A percentile compares a stretch with the other conserved stretches of the same genome.
Evolutionary conservation across 495 filamentous ascomycete species (phyloP).

Genomic region (Neurospora tetrasperma): DNA sequence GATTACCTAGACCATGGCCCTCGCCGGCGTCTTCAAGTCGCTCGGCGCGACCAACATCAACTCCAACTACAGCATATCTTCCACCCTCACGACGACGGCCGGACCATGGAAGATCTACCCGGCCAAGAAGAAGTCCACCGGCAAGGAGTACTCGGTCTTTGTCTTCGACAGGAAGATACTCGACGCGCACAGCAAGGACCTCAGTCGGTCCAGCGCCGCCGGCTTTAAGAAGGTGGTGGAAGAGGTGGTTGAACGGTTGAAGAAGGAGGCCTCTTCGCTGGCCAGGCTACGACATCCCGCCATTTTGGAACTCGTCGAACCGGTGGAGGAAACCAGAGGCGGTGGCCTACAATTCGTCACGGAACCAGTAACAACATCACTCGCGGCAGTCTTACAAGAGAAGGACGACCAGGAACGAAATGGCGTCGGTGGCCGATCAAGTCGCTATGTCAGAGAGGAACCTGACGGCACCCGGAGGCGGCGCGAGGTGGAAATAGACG

Average conservation of each 20-base stretch:
- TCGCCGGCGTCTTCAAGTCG: conserved; percentile 82
- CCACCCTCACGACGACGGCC: conserved; percentile 56
- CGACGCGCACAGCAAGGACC: conserved; percentile 55
- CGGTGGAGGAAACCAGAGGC: conserved; percentile 83
- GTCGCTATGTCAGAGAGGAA: conserved; percentile 76
- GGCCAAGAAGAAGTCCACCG: conserved; percentile 89
- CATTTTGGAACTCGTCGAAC: conserved; percentile 85
- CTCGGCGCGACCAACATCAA: conserved; percentile 80
- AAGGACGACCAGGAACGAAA: conserved; percentile 81
- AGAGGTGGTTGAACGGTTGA: conserved; percentile 80
- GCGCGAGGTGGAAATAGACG: conserved; percentile 88
- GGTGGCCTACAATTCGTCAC: conserved; percentile 95
- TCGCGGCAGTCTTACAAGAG: conserved; percentile 72
- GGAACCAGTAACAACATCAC: conserved; percentile 75
- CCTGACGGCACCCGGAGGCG: conserved; percentile 60
- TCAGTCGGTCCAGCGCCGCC: conserved; percentile 41
- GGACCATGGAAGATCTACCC: conserved; percentile 97
- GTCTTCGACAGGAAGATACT: conserved; percentile 85
- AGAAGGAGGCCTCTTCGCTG: conserved; percentile 80
- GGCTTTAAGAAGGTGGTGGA: conserved; percentile 70
- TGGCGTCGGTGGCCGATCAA: conserved; percentile 54
- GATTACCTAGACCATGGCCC: conserved; percentile 48
- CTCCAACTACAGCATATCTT: conserved; percentile 73
- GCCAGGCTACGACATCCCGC: conserved; percentile 82
- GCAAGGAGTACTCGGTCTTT: conserved; percentile 81